phyloP scores from a whole-genome alignment of 2,329 filamentous ascomycete genomes.

The Colletotrichum trifolii region DNA sequence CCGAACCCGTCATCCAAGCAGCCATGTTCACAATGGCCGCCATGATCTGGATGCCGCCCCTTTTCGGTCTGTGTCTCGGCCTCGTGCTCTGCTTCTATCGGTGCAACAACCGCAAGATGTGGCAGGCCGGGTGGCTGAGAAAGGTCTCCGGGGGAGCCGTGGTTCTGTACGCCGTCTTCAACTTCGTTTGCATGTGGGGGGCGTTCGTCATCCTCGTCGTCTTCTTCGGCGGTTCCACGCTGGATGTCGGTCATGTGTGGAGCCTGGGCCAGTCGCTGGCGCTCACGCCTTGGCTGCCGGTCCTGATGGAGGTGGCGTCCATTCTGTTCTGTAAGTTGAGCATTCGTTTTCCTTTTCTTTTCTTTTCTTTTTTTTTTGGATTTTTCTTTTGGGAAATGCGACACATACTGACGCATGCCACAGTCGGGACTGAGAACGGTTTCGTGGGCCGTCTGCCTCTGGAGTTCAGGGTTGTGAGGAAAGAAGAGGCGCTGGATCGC shows the following conservation, averaged over 20 bases:
- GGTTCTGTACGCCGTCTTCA: constrained; percentile 16
- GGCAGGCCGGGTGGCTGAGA: constrained; percentile 22
- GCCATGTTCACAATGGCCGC: constrained; percentile 32
- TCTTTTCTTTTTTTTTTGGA: no score
- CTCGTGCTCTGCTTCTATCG: constrained; percentile 33
- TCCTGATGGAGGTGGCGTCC: constrained; percentile 12
- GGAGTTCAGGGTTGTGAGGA: constrained; percentile 13
- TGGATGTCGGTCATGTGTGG: constrained; percentile 10
- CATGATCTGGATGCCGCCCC: constrained; percentile 34
- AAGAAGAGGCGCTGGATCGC: constrained; percentile 7
- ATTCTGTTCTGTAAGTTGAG: constrained; percentile 18
- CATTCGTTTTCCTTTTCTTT: no score
- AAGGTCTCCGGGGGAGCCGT: constrained; percentile 3
- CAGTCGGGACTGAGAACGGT: constrained; percentile 13
- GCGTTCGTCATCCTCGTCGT: constrained; percentile 13
- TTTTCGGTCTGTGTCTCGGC: constrained; percentile 30
- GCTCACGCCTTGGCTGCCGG: constrained; percentile 17
- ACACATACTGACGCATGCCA: neutral
- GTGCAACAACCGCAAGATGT: constrained; percentile 30
- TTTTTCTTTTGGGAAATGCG: no score
- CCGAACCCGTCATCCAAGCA: constrained; percentile 3
- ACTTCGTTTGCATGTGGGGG: constrained; percentile 33
- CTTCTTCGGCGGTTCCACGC: constrained; percentile 11
- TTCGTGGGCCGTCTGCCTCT: constrained; percentile 16
- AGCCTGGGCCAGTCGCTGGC: constrained; percentile 25